phyloP scores from a whole-genome alignment of 73 alveolate genomes.

The Paramecium sexaurelia region DNA sequence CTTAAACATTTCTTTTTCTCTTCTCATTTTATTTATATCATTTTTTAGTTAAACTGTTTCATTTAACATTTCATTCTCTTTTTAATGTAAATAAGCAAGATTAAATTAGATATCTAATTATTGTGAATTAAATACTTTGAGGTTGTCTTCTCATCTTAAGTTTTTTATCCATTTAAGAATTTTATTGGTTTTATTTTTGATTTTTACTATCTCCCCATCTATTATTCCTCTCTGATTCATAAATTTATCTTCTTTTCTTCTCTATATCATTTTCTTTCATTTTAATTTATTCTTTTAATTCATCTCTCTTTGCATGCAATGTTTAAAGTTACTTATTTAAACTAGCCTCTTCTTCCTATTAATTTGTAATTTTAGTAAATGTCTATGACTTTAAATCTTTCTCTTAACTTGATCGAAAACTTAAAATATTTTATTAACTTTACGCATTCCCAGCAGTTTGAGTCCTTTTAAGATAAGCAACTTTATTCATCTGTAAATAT shows the following conservation, averaged over 20 bases:
- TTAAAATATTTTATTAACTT: background rate
- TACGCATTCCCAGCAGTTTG: conserved; percentile 48
- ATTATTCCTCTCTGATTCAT: background rate
- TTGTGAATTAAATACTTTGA: background rate
- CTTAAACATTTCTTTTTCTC: conserved; percentile 39
- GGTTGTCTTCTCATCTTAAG: conserved; percentile 12
- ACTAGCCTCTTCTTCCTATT: conserved; percentile 16
- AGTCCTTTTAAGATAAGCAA: conserved; percentile 23
- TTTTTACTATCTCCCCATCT: conserved; percentile 32
- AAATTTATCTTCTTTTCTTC: background rate
- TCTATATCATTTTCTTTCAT: conserved; percentile 16
- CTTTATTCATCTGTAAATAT: background rate
- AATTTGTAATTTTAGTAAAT: conserved; percentile 16
- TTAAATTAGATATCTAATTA: conserved; percentile 19
- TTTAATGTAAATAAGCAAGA: background rate
- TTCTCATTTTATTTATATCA: conserved; percentile 48
- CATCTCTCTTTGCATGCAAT: conserved; percentile 7
- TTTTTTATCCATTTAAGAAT: conserved; percentile 6
- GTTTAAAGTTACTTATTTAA: background rate
- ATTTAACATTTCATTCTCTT: conserved; percentile 17
- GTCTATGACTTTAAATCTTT: background rate
- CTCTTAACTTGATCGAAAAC: background rate
- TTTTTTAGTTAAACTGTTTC: conserved; percentile 29
- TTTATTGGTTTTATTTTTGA: background rate
- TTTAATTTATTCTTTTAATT: background rate